Percentiles rank a stretch among this genome's conserved stretches.
These are phyloP conservation scores for Helicocarpus griseus DNA, from an alignment of 2,329 filamentous ascomycete species.

Conservation along the genomic window DNA sequence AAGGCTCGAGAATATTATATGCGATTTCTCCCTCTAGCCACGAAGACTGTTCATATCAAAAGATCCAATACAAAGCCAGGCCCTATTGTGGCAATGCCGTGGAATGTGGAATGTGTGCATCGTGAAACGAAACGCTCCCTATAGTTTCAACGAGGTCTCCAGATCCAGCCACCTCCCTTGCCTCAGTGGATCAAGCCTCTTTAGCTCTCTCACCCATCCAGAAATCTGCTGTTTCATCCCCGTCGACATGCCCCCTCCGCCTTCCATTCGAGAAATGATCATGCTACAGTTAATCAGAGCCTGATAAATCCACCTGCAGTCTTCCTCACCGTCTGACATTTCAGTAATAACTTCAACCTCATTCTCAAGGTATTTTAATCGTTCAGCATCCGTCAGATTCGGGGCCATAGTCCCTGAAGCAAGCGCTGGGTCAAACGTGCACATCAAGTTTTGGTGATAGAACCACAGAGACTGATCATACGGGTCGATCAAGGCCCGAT, in stretches of 20 bases:
- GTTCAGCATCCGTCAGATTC: conserved; percentile 51
- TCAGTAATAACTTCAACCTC: conserved; percentile 68
- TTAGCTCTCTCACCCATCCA: conserved; percentile 56
- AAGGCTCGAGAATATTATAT: not conserved
- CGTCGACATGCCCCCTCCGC: conserved; percentile 36
- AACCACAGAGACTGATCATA: conserved; percentile 97
- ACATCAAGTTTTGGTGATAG: conserved; percentile 83
- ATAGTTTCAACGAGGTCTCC: conserved; percentile 34
- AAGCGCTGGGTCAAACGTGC: conserved; percentile 47
- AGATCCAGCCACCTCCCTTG: conserved; percentile 67
- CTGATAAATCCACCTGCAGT: conserved; percentile 85
- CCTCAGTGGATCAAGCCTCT: conserved; percentile 63
- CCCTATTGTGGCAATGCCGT: not conserved
- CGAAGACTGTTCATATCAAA: not conserved
- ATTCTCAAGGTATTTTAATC: conserved; percentile 53
- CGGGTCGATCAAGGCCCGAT: conserved; percentile 73
- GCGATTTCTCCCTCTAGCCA: not conserved
- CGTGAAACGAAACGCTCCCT: conserved; percentile 7
- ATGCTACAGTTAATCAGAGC: conserved; percentile 67
- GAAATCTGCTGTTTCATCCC: conserved; percentile 40
- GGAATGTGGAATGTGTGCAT: not conserved
- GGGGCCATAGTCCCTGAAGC: conserved; percentile 51
- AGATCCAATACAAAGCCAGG: not conserved
- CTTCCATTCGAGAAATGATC: conserved; percentile 42
- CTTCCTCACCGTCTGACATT: conserved; percentile 54